Evolutionary conservation across 2,329 filamentous ascomycete species (phyloP).

Genomic region (Didymellaceae sp.): DNA sequence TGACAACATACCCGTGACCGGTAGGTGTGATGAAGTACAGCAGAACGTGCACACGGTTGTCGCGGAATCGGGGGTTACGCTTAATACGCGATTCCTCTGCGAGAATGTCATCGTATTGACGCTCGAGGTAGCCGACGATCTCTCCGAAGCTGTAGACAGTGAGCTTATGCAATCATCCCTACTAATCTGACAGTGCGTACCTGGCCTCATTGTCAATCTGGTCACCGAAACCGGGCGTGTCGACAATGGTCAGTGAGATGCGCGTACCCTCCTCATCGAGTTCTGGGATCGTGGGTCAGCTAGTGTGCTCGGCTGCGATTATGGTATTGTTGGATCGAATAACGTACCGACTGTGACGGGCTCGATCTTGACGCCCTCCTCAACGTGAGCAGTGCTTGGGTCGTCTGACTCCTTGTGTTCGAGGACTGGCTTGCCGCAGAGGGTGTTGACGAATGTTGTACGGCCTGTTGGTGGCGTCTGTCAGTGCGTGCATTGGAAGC

Average conservation of each 20-base stretch:
- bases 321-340: not conserved
- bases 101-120: conserved; percentile 99
- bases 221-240: conserved; percentile 97
- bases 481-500: conserved; percentile 1
- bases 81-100: conserved; percentile 99
- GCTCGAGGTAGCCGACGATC: conserved; percentile 97
- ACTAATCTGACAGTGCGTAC: conserved; percentile 56
- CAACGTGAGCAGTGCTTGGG: conserved; percentile 82
- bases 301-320: not conserved
- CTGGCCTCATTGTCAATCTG: conserved; percentile 99
- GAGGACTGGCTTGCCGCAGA: conserved; percentile 93
- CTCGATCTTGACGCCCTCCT: conserved; percentile 98
- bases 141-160: conserved; percentile 79
- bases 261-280: conserved; percentile 98
- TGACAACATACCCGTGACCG: conserved; percentile 76
- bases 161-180: conserved; percentile 16
- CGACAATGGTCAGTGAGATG: conserved; percentile 97
- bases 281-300: conserved; percentile 56
- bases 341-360: conserved; percentile 91
- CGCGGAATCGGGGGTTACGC: conserved; percentile 99
- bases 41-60: conserved; percentile 97
- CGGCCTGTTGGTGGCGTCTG: conserved; percentile 65
- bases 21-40: conserved; percentile 99
- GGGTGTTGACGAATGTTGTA: conserved; percentile 99
- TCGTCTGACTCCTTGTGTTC: conserved; percentile 93